phyloP scores from a whole-genome alignment of 257 asterid genomes.

The Asclepias syriaca region DNA sequence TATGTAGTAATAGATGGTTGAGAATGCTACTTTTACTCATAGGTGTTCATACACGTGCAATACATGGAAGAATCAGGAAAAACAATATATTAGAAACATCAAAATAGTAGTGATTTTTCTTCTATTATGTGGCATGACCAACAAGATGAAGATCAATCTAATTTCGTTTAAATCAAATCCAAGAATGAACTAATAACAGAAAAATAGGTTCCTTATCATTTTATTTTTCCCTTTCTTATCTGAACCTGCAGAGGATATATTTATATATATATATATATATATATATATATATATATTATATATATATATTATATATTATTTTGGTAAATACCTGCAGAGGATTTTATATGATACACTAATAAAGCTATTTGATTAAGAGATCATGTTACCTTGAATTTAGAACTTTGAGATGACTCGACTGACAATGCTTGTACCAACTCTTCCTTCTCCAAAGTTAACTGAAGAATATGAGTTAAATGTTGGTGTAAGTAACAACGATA shows the following conservation, averaged over 20 bases:
- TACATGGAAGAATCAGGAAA: background rate
- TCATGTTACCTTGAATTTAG: constrained; percentile 63
- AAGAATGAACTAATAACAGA: background rate
- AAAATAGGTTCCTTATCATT: background rate
- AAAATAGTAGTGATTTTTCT: too few relatives aligned
- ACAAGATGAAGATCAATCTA: background rate
- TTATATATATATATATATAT: too few relatives aligned
- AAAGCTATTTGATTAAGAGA: background rate
- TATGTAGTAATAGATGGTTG: background rate
- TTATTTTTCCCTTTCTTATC: background rate
- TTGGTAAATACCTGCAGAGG: background rate
- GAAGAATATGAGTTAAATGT: constrained; percentile 21
- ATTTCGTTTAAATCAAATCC: background rate
- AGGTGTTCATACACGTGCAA: background rate
- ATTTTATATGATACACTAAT: constrained; percentile 1
- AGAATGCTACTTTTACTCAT: background rate
- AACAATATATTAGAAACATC: background rate
- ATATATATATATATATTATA: too few relatives aligned
- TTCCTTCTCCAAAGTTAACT: constrained; percentile 86
- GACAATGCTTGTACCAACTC: constrained; percentile 72
- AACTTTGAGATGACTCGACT: constrained; percentile 66
- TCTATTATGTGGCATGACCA: background rate
- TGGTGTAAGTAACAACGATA: constrained; percentile 1
- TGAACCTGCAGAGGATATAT: constrained; percentile 9
- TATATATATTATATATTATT: too few relatives aligned